Conservation (phyloP, 352 stramenopile genomes). For the Globisporangium canariense region DNA sequence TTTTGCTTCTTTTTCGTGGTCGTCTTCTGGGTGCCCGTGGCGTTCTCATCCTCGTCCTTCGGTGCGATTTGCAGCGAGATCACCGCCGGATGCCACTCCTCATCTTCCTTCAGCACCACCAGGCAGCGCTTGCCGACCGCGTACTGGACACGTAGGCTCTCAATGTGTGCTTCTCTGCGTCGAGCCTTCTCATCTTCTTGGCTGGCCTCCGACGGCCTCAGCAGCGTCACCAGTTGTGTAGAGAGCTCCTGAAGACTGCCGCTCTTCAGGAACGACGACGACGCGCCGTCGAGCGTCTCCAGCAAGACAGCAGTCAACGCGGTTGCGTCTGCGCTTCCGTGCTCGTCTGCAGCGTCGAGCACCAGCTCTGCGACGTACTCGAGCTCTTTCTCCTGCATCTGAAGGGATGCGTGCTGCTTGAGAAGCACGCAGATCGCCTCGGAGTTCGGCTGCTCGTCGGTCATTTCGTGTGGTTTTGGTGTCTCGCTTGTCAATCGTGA, state of each 20-base stretch:
- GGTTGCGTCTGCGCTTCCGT: conserved; percentile 12
- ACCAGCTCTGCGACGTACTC: conserved; percentile 70
- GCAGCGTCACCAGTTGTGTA: conserved; percentile 19
- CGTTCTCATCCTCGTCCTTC: conserved; percentile 9
- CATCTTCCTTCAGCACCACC: conserved; percentile 64
- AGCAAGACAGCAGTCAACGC: conserved; percentile 27
- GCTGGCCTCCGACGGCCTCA: conserved; percentile 18
- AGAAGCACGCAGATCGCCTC: conserved; percentile 28
- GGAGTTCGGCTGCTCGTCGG: not conserved
- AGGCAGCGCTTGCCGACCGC: conserved; percentile 58
- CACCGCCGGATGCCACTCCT: conserved; percentile 65
- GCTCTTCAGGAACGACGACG: conserved; percentile 32
- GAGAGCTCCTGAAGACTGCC: conserved; percentile 17
- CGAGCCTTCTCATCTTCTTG: conserved; percentile 23
- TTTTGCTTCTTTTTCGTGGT: conserved; percentile 19
- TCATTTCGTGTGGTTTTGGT: not conserved
- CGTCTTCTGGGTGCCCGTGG: not conserved
- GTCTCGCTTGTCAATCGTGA: conserved; percentile 8
- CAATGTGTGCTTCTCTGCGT: conserved; percentile 15
- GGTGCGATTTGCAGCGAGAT: conserved; percentile 40
- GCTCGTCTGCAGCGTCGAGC: conserved; percentile 42
- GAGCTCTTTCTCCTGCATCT: conserved; percentile 32
- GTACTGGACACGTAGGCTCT: conserved; percentile 40
- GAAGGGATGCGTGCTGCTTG: conserved; percentile 13
- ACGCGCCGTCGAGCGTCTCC: conserved; percentile 43